Conservation (phyloP, 2,329 filamentous ascomycete species). For the Aspergillus thermomutatus region DNA sequence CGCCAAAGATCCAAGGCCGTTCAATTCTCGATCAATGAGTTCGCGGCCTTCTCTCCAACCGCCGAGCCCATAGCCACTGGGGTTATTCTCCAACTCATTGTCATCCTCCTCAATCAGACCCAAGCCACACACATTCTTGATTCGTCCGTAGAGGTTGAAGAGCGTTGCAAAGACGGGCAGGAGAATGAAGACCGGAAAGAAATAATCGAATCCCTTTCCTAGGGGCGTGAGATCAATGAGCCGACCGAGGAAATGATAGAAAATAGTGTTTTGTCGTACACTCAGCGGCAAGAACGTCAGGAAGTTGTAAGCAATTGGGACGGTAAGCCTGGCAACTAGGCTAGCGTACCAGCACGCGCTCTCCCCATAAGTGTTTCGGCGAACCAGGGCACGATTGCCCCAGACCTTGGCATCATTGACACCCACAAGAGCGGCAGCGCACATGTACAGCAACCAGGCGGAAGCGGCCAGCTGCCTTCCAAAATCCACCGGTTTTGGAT, state of each 20-base stretch:
- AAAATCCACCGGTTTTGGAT: constrained; percentile 75
- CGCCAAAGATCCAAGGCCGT: constrained; percentile 54
- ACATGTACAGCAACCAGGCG: constrained; percentile 95
- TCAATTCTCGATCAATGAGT: constrained; percentile 81
- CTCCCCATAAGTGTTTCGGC: constrained; percentile 86
- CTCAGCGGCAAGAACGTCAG: constrained; percentile 76
- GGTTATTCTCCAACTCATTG: constrained; percentile 58
- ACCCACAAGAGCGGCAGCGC: constrained; percentile 77
- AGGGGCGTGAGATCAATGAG: constrained; percentile 80
- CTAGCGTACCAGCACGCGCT: constrained; percentile 94
- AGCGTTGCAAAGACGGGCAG: constrained; percentile 80
- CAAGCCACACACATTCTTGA: constrained; percentile 74
- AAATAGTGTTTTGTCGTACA: constrained; percentile 74
- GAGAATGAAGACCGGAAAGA: constrained; percentile 85
- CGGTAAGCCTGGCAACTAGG: constrained; percentile 86
- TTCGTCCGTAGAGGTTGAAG: constrained; percentile 83
- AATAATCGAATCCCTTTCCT: constrained; percentile 77
- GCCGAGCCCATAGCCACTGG: constrained; percentile 67
- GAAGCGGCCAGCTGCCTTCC: constrained; percentile 81
- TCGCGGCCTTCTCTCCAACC: constrained; percentile 90
- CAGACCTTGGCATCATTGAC: constrained; percentile 95
- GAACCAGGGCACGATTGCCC: constrained; percentile 87
- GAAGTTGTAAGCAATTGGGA: constrained; percentile 95
- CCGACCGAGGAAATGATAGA: constrained; percentile 80
- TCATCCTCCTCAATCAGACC: constrained; percentile 75